Evolutionary conservation across 2,329 filamentous ascomycete genomes (phyloP).

Genomic region (Fusarium sp.): DNA sequence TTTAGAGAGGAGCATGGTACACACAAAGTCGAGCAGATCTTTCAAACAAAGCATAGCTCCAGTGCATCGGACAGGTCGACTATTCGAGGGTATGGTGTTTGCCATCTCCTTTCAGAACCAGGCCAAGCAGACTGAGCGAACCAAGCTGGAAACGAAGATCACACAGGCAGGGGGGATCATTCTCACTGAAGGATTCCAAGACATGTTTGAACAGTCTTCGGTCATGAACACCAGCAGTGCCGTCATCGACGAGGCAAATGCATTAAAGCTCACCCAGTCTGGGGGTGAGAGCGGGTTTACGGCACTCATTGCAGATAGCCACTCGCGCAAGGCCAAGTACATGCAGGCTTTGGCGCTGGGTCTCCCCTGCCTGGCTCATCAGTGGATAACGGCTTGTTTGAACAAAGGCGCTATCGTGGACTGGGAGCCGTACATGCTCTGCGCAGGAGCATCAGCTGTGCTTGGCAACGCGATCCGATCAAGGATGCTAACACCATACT

Average conservation of each 20-base stretch:
- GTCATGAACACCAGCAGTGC: constrained; percentile 54
- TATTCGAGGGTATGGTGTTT: constrained; percentile 90
- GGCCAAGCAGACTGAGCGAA: constrained; percentile 58
- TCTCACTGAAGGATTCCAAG: constrained; percentile 83
- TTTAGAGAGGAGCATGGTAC: constrained; percentile 57
- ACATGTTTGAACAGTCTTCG: constrained; percentile 75
- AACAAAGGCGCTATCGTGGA: constrained; percentile 73
- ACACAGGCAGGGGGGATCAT: constrained; percentile 80
- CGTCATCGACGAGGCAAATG: constrained; percentile 50
- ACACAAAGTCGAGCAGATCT: constrained; percentile 47
- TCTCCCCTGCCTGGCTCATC: constrained; percentile 85
- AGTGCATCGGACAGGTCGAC: constrained; percentile 44
- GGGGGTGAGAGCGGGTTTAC: constrained; percentile 79
- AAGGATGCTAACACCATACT: constrained; percentile 75
- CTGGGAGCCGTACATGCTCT: constrained; percentile 87
- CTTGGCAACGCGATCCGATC: constrained; percentile 85
- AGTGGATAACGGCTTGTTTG: constrained; percentile 85
- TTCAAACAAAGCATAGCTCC: constrained; percentile 49
- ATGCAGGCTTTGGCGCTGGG: constrained; percentile 94
- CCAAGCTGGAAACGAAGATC: constrained; percentile 73
- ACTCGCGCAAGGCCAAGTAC: constrained; percentile 91
- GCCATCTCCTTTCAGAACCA: constrained; percentile 80
- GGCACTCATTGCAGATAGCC: constrained; percentile 87
- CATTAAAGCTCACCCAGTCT: constrained; percentile 68
- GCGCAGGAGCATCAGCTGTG: constrained; percentile 84